phyloP scores from a whole-genome alignment of 1,284 basidiomycete genomes.

The Tilletia horrida region DNA sequence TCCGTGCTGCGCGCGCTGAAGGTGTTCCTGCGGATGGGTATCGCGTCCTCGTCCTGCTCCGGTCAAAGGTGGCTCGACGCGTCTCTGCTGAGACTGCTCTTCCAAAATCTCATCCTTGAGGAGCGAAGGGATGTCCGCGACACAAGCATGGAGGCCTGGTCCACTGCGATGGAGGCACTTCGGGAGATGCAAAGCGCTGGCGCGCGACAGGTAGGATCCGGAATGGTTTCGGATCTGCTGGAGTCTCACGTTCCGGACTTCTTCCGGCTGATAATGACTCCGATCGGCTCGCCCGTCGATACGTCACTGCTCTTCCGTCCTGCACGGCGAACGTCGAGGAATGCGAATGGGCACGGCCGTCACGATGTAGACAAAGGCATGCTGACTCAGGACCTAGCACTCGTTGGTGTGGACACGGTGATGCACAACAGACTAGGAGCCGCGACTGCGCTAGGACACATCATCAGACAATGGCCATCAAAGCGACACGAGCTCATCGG shows the following conservation, averaged over 20 bases:
- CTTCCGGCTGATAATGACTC: conserved; percentile 80
- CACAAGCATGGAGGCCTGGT: conserved; percentile 76
- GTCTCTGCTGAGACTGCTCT: conserved; percentile 76
- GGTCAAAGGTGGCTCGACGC: conserved; percentile 71
- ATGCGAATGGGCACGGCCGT: background rate
- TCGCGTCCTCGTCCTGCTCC: conserved; percentile 39
- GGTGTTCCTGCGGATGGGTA: conserved; percentile 73
- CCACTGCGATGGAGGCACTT: conserved; percentile 63
- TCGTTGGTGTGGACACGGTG: conserved; percentile 75
- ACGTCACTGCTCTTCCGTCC: conserved; percentile 65
- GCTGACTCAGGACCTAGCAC: conserved; percentile 81
- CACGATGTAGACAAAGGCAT: conserved; percentile 96
- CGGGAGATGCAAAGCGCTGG: background rate
- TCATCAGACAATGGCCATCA: conserved; percentile 68
- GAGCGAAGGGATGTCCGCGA: conserved; percentile 80
- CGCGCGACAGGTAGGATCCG: background rate
- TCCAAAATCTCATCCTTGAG: conserved; percentile 92
- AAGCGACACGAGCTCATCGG: conserved; percentile 43
- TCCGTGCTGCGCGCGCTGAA: conserved; percentile 86
- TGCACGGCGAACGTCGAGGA: conserved; percentile 50
- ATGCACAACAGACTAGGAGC: conserved; percentile 78
- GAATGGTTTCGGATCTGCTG: conserved; percentile 20
- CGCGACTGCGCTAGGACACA: conserved; percentile 72
- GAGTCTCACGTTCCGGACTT: conserved; percentile 52
- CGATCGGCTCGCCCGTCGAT: conserved; percentile 78